Base-by-base conservation (phyloP, 1,284 basidiomycete species). In the Hypsizygus ulmarius region DNA sequence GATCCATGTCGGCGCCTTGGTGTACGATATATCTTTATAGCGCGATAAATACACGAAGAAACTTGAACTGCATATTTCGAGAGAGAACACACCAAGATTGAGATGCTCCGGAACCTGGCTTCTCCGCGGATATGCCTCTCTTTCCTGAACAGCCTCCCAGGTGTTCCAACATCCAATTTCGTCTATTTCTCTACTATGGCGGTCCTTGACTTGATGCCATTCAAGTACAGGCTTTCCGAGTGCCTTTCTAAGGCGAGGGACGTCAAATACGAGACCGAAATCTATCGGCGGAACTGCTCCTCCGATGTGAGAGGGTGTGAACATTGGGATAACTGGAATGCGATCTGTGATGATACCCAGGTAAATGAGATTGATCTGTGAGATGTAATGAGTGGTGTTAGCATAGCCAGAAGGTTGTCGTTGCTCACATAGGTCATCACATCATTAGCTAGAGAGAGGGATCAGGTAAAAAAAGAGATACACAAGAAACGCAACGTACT, bases 141-240 rank as follows among this genome's bases (percentile, higher is more conserved):
- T 59, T 33, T 62, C 60, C 50, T 81, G 75, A 5, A 79, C 73
- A 19, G 70, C 68, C 57, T 81, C 70, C 81, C 79, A 83, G 12
- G 78, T 63, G 59, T 75, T 78, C 85, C 85, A 87, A 63, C 85
- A 88, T n/a, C 85, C 85, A 15, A 88, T 53, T 12, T 78, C 73
- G 25, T 89, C 84, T 21, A 71, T 34, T 19, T 59, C 57, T 3
- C 63, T 52, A 47, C 71, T 74, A 27, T 64, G 60, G 5, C 59
- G 55, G 48, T 74, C 67, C 58, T 81, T 79, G 42, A 79, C 72
- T 48, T 79, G 68, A 40, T 72, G 68, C 79, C 79, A 82, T 62
- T 81, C 79, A 3, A 82, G 55, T 11, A 82, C 59, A 0, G 75
- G 74, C 25, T 60, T 65, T 5, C 67, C 64, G 10, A 80, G 56